Conservation (phyloP, 768 basidiomycete species). For the Trametes gibbosa region DNA sequence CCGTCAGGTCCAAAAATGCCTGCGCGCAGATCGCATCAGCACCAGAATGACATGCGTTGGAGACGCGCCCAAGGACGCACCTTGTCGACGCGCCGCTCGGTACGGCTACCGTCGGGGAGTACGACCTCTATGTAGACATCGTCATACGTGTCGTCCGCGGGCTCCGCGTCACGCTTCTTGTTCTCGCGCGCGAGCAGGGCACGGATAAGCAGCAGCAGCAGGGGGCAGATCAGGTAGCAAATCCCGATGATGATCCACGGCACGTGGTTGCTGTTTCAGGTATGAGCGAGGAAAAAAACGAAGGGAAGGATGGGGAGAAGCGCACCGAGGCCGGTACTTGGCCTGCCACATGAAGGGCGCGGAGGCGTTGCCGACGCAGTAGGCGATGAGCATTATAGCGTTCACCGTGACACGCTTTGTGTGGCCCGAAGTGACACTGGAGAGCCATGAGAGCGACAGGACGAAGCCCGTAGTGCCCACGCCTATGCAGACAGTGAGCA, state of each 20-base stretch:
- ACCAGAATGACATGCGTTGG: too few species aligned
- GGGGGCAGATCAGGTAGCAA: conserved; percentile 55
- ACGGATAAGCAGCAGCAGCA: conserved; percentile 49
- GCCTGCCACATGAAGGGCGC: conserved; percentile 80
- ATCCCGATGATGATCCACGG: conserved; percentile 78
- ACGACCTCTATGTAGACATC: conserved; percentile 57
- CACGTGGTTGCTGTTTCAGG: conserved; percentile 52
- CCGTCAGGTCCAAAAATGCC: conserved; percentile 75
- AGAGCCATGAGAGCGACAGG: conserved; percentile 62
- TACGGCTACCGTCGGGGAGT: conserved; percentile 48
- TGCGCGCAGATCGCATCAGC: conserved; percentile 24
- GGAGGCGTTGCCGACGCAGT: conserved; percentile 63
- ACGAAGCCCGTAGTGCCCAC: conserved; percentile 59
- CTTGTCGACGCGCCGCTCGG: conserved; percentile 64
- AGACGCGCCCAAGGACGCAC: conserved; percentile 34
- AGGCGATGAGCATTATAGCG: conserved; percentile 71
- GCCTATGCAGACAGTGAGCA: conserved; percentile 25
- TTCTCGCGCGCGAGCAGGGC: conserved; percentile 58
- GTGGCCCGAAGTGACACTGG: conserved; percentile 64
- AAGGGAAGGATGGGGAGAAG: background rate
- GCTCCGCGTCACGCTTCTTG: conserved; percentile 56
- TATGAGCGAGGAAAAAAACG: background rate
- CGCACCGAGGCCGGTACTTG: conserved; percentile 62
- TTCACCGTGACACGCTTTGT: conserved; percentile 71
- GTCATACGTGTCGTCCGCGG: conserved; percentile 51